Evolutionary conservation across 2,329 filamentous ascomycete species (phyloP), one percentile per base, ranked within the genome.

Genomic region (Scedosporium boydii): DNA sequence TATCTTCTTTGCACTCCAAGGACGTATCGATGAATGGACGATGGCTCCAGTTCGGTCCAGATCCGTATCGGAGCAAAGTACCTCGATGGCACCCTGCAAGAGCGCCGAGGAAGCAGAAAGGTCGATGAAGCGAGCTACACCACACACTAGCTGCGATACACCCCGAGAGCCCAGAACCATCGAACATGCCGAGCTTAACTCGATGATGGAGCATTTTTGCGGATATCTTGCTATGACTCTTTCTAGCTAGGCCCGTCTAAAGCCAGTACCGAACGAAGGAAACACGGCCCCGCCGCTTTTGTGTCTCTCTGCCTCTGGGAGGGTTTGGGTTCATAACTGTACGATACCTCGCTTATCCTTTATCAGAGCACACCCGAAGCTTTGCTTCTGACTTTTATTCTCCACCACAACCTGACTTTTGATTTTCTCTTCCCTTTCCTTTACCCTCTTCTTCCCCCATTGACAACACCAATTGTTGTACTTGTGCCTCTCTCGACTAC

Each of bases 341-440:
- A 27, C 51, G 51, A 55, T 53, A 53, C 48, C n/a, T 53, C 48
- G 48, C 48, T 55, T 23, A 23, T 27, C 23, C 21, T 55, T 55
- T 55, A 14, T 21, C 51, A 23, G 23, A 55, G 18, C 51, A 46
- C 14, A 23, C 23, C 51, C 12, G 21, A 27, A 26, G 51, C 51
- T 55, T 55, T 38, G n/a, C 51, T 55, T 55, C 51, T 55, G 51
- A 55, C 51, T 55, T 55, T 55, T 55, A 23, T 55, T 55, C 51
- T 55, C 51, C 51, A 55, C 51, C 51, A 26, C 12, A 23, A 23
- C 51, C 18, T 55, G 51, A 55, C 23, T 12, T 23, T 23, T 27
- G 7, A 23, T 23, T 55, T 27, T 55, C 23, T 23, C 18, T 26
- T 34, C 29, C 12, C 12, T 26, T 55, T 5, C 23, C 51, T 55